These are phyloP conservation scores for Colletotrichum tamarilloi DNA, from an alignment of 2,329 filamentous ascomycete species.

Conservation along the genomic window DNA sequence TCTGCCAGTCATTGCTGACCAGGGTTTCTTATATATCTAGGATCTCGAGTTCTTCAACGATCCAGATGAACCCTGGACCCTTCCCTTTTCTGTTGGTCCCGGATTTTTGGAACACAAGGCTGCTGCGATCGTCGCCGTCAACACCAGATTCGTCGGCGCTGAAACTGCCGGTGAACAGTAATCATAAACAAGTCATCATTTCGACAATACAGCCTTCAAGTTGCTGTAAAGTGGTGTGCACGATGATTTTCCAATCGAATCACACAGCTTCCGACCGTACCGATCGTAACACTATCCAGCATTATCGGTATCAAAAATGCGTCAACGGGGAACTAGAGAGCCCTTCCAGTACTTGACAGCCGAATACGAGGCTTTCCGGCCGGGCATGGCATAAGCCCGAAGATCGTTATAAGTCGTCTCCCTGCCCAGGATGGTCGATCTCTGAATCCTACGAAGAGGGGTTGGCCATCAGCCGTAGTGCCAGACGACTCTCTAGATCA, in stretches of 20 bases:
- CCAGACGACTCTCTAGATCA: neutral
- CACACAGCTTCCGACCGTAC: neutral
- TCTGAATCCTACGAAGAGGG: neutral
- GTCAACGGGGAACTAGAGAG: neutral
- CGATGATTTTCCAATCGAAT: neutral
- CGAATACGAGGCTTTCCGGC: neutral
- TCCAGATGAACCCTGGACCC: constrained; percentile 27
- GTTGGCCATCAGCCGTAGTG: neutral
- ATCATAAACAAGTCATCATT: neutral
- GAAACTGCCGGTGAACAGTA: constrained; percentile 19
- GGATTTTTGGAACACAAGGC: constrained; percentile 23
- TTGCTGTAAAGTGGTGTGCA: neutral
- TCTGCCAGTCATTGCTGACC: constrained; percentile 1
- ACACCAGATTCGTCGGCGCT: neutral
- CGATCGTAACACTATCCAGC: neutral
- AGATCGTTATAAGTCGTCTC: neutral
- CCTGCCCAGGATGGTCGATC: neutral
- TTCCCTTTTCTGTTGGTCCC: constrained; percentile 22
- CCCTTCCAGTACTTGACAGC: neutral
- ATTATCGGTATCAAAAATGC: neutral
- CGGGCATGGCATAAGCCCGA: neutral
- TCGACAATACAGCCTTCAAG: neutral
- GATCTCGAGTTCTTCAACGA: constrained; percentile 23
- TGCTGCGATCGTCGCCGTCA: constrained; percentile 23
- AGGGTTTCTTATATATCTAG: constrained; percentile 18